A percentile compares a stretch with the other conserved stretches of the same genome.
Evolutionary conservation across 495 filamentous ascomycete species (phyloP).

Genomic region (Penicillium maclennaniae): DNA sequence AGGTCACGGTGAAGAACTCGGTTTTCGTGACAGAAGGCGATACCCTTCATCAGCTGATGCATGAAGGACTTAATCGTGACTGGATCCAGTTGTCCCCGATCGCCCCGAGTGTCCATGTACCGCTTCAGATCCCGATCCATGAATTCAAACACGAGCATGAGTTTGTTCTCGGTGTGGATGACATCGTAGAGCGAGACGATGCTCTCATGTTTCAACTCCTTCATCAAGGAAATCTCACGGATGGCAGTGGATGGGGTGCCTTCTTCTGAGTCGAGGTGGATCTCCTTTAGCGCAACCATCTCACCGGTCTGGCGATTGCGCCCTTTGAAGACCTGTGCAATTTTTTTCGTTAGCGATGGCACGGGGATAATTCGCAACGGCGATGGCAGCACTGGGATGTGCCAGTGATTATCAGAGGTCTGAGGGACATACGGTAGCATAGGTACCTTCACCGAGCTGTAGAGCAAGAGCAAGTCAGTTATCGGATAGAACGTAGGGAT

Average conservation of each 20-base stretch:
- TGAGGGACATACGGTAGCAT: conserved; percentile 77
- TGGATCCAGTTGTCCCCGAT: conserved; percentile 78
- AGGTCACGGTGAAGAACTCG: conserved; percentile 92
- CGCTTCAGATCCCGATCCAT: conserved; percentile 99
- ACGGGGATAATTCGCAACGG: neutral
- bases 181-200: conserved; percentile 98
- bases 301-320: conserved; percentile 94
- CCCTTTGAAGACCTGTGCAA: conserved; percentile 87
- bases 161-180: conserved; percentile 98
- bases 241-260: conserved; percentile 98
- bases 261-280: conserved; percentile 98
- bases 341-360: conserved; percentile 20
- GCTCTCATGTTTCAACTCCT: conserved; percentile 97
- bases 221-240: conserved; percentile 97
- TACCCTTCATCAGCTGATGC: conserved; percentile 89
- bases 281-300: conserved; percentile 96
- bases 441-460: conserved; percentile 92
- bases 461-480: conserved; percentile 15
- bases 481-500: neutral
- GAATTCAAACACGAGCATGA: conserved; percentile 98
- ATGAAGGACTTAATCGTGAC: conserved; percentile 94
- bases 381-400: neutral
- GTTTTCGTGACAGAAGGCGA: conserved; percentile 96
- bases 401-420: neutral
- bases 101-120: conserved; percentile 91